These are phyloP conservation scores for Xylariaceae sp. DNA, from an alignment of 2,329 filamentous ascomycete genomes.

Conservation along the genomic window DNA sequence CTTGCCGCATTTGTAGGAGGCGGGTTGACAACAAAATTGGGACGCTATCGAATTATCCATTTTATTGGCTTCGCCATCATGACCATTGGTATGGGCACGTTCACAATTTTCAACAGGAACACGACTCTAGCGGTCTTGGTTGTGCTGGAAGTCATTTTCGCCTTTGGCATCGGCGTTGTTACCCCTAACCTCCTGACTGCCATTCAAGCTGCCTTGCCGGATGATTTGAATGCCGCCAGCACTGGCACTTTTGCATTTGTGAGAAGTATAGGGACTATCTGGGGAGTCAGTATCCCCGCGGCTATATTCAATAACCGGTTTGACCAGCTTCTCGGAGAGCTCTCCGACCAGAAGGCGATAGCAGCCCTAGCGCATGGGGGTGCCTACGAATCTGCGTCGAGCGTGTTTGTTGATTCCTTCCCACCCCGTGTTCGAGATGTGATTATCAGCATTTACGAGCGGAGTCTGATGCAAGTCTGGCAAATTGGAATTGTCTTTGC, in stretches of 20 bases:
- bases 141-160: slow-evolving; percentile 35
- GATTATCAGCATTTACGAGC: slow-evolving; percentile 17
- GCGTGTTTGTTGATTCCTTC: slow-evolving; percentile 11
- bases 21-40: slow-evolving; percentile 4
- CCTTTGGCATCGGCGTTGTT: slow-evolving; percentile 36
- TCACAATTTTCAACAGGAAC: slow-evolving; percentile 33
- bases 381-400: slow-evolving; percentile 15
- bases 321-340: slow-evolving; percentile 9
- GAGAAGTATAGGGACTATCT: slow-evolving; percentile 38
- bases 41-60: slow-evolving; percentile 21
- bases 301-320: slow-evolving; percentile 32
- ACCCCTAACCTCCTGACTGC: slow-evolving; percentile 37
- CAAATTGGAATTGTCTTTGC: slow-evolving; percentile 18
- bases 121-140: slow-evolving; percentile 35
- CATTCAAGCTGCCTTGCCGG: slow-evolving; percentile 33
- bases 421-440: slow-evolving; percentile 2
- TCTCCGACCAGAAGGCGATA: slow-evolving; percentile 1
- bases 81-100: slow-evolving; percentile 35
- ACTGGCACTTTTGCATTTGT: slow-evolving; percentile 38
- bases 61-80: slow-evolving; percentile 26
- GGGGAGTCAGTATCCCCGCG: slow-evolving; percentile 38
- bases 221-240: slow-evolving; percentile 30
- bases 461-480: slow-evolving; percentile 15
- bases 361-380: slow-evolving; percentile 7
- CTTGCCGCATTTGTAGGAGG: slow-evolving; percentile 7